Percentiles rank a stretch among this genome's conserved stretches.
Evolutionary conservation across 257 asterid species (phyloP).

Genomic region (Solanum appendiculatum): DNA sequence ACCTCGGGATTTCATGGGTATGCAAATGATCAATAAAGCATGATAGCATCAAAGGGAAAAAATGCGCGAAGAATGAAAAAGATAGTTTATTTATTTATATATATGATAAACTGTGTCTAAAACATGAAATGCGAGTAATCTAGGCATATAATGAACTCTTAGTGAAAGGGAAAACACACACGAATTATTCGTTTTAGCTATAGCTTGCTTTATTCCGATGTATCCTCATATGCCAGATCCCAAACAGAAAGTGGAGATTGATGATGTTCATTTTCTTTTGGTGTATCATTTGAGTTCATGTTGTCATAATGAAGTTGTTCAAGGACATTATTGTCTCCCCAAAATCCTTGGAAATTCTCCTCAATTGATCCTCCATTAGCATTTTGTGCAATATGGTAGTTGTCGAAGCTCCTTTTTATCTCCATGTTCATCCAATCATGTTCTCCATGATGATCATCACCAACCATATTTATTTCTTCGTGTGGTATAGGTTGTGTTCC

Average conservation of each 20-base stretch:
- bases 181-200: not conserved
- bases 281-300: slow-evolving; percentile 5
- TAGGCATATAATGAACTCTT: not conserved
- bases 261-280: slow-evolving; percentile 13
- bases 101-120: not conserved
- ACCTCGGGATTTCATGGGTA: not conserved
- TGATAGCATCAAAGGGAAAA: not conserved
- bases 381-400: not conserved
- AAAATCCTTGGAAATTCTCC: slow-evolving; percentile 4
- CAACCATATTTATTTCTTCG: not conserved
- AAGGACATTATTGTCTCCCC: slow-evolving; percentile 15
- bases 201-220: not conserved
- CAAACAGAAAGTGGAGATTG: slow-evolving; percentile 33
- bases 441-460: not conserved
- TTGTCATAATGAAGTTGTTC: slow-evolving; percentile 5
- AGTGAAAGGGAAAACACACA: not conserved
- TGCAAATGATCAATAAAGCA: not conserved
- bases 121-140: not conserved
- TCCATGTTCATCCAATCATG: slow-evolving; percentile 15
- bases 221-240: slow-evolving; percentile 31
- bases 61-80: not conserved
- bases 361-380: not conserved
- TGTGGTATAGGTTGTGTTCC: not conserved
- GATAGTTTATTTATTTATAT: not conserved
- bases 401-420: not conserved